Evolutionary conservation across 2,329 filamentous ascomycete species (phyloP), one percentile per base, ranked within the genome.

Genomic region (Samsoniella hepiali): DNA sequence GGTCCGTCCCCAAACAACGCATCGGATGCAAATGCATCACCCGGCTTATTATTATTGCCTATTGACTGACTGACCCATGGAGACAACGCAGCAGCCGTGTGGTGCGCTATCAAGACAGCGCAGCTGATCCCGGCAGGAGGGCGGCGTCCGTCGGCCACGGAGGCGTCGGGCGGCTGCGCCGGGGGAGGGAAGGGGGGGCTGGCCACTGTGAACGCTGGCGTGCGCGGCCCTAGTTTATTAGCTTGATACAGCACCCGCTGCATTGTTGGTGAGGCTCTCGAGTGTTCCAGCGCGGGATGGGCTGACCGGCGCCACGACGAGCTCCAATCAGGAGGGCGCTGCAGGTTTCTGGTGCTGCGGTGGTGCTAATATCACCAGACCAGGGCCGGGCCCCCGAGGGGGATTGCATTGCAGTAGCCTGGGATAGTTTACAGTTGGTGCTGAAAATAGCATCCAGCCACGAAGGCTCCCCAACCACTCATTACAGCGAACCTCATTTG

Each of bases 1-100:
- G 57, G 57, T 53, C 47, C 22, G 22, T 22, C 22, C 22, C 47
- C 13, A 29, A 29, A 61, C 58, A 60, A 34, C 58, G 58, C 58
- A 61, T 61, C 58, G 40, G 32, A 59, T 50, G 57, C 57, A 59
- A 22, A 50, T 58, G 47, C 58, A 51, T 53, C 27, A 60, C 36
- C 36, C 27, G 58, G 22, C 45, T 50, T 50, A 40, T 51, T 36
- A n/a, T 49, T 40, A 6, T 22, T 22, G 22, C 22, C 22, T 22
- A 22, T 22, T 22, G 22, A 22, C 22, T 22, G 22, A 22, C 22
- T 22, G 22, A 17, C 44, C 42, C 44, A 47, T 47, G 44, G 44
- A 22, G 44, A 47, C 44, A 17, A 45, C 42, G 15, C 42, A 15
- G 15, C 15, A 22, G 42, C 5, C 7, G 42, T 22, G 42, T 38